Evolutionary conservation across 2,329 filamentous ascomycete species (phyloP), one percentile per base, ranked within the genome.

Genomic region (Pleoardoris graminearum): DNA sequence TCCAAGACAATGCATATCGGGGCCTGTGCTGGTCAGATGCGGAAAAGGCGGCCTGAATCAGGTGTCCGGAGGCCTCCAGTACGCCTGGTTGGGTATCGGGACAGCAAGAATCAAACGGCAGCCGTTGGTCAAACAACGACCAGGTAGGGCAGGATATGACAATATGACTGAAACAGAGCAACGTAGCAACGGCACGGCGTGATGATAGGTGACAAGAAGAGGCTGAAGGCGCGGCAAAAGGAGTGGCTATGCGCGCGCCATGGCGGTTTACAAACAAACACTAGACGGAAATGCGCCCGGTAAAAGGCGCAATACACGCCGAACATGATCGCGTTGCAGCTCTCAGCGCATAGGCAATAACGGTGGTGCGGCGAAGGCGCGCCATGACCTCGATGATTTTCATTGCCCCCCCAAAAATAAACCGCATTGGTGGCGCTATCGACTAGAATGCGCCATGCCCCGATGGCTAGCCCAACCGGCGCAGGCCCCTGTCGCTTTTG

Each of bases 401-500:
- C 22, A 30, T 17, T 10, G 45, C 14, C 14, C 25, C 25, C 30
- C 51, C 52, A 54, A 57, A 57, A 54, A 59, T 56, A 56, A 50
- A 19, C 33, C 36, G 25, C 27, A 44, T 36, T 27, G 41, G 35
- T 42, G 51, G 51, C 51, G 53, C 14, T 21, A n/a, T n/a, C n/a
- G n/a, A 16, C 11, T n/a, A n/a, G n/a, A 22, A n/a, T 27, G 54
- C 54, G 36, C 35, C 29, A 51, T 56, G 54, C 47, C 48, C 53
- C 48, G 37, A 33, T 38, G 36, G 7, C 44, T 53, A 58, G 36
- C 25, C 50, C 50, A 27, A 38, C 32, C n/a, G 17, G 48, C 22
- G 16, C 1, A 22, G 21, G 50, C 50, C 54, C 52, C 56, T 51
- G 51, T 49, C 53, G 43, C 51, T 50, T 50, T 56, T 54, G 50